Percentiles rank a stretch among this genome's conserved stretches.
Evolutionary conservation across 495 filamentous ascomycete genomes (phyloP).

Genomic region (Clohesyomyces aquaticus): DNA sequence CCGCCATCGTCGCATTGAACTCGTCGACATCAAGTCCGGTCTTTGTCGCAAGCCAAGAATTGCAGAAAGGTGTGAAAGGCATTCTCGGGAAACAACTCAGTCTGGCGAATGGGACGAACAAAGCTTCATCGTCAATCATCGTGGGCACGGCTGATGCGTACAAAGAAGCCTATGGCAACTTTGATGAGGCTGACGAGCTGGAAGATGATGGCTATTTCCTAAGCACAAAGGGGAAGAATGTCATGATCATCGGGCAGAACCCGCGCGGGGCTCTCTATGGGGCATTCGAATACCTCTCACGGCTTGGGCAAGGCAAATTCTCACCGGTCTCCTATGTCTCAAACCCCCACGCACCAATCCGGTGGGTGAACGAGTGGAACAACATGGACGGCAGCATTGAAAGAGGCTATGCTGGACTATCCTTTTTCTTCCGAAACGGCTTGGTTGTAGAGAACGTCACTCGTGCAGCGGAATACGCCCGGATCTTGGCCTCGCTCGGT

Average conservation of each 20-base stretch:
- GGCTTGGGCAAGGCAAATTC: slow-evolving; percentile 65
- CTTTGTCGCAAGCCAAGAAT: slow-evolving; percentile 60
- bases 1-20: slow-evolving; percentile 60
- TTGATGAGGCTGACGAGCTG: slow-evolving; percentile 50
- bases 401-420: slow-evolving; percentile 68
- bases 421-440: slow-evolving; percentile 69
- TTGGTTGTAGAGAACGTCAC: slow-evolving; percentile 59
- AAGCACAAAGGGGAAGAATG: slow-evolving; percentile 48
- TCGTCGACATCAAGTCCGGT: slow-evolving; percentile 57
- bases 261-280: slow-evolving; percentile 71
- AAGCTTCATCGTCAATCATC: slow-evolving; percentile 51
- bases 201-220: slow-evolving; percentile 69
- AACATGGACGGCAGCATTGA: slow-evolving; percentile 73
- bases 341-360: slow-evolving; percentile 64
- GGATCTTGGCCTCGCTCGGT: slow-evolving; percentile 67
- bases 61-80: slow-evolving; percentile 60
- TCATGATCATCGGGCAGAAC: slow-evolving; percentile 68
- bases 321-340: slow-evolving; percentile 56
- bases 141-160: slow-evolving; percentile 63
- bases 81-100: slow-evolving; percentile 56
- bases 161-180: slow-evolving; percentile 46
- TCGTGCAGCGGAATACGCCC: slow-evolving; percentile 65
- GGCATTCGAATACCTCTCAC: slow-evolving; percentile 68
- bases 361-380: slow-evolving; percentile 77
- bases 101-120: slow-evolving; percentile 42